Percentiles rank a stretch among this genome's conserved stretches.
Evolutionary conservation across 2,329 filamentous ascomycete species (phyloP).

Genomic region (Paramyrothecium sp.): DNA sequence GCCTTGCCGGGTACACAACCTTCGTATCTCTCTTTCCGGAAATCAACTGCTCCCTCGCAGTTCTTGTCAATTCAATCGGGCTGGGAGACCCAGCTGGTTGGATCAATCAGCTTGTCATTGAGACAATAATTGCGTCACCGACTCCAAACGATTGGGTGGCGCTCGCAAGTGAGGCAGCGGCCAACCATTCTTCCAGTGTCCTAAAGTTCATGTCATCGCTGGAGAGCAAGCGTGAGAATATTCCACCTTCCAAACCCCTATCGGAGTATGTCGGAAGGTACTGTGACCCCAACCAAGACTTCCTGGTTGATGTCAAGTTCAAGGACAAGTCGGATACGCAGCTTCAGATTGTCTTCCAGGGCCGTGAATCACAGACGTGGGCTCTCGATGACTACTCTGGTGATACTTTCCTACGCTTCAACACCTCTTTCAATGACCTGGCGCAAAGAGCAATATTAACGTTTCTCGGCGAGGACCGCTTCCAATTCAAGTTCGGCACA

Average conservation of each 20-base stretch:
- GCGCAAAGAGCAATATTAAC: background rate
- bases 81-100: background rate
- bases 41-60: background rate
- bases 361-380: background rate
- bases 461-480: background rate
- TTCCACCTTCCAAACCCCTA: background rate
- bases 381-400: background rate
- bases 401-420: background rate
- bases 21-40: background rate
- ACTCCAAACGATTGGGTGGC: background rate
- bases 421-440: background rate
- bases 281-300: background rate
- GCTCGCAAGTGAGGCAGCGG: background rate
- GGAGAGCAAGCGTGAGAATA: background rate
- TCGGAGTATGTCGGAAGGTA: background rate
- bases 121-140: background rate
- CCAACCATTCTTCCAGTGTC: background rate
- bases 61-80: background rate
- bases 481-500: background rate
- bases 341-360: background rate
- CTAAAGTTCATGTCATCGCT: background rate
- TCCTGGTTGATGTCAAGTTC: background rate
- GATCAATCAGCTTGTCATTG: background rate
- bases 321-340: background rate
- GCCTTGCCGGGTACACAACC: background rate